Conservation (phyloP, 495 filamentous ascomycete genomes). For the Aspergillus ellipticus region DNA sequence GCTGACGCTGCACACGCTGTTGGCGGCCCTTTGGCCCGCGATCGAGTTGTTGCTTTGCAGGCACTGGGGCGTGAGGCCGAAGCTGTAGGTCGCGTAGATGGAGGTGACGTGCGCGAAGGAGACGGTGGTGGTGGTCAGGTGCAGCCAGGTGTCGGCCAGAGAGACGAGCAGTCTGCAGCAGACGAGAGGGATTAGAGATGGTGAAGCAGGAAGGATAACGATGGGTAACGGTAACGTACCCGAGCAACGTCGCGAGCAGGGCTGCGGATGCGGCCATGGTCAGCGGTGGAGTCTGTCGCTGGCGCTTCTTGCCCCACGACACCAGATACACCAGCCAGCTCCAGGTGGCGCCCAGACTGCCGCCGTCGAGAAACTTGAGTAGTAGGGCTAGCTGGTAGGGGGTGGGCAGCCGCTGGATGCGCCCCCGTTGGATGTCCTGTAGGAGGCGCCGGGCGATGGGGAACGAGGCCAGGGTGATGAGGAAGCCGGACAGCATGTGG, state of each 20-base stretch:
- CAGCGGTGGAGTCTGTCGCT: not conserved
- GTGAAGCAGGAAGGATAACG: not conserved
- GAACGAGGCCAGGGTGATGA: not conserved
- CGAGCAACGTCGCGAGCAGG: not conserved
- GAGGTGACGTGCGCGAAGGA: not conserved
- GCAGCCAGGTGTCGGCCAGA: not conserved
- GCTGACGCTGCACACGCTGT: not conserved
- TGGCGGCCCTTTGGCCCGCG: not conserved
- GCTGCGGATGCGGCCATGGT: not conserved
- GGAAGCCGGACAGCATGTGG: not conserved
- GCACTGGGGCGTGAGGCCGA: not conserved
- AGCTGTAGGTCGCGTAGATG: not conserved
- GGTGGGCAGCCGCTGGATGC: not conserved
- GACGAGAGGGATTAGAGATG: not conserved
- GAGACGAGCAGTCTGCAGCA: not conserved
- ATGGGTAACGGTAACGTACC: not conserved
- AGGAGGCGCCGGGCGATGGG: not conserved
- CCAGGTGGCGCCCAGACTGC: not conserved
- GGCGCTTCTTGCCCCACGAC: not conserved
- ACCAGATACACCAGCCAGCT: not conserved
- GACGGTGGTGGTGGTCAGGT: not conserved
- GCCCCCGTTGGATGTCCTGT: not conserved
- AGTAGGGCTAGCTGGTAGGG: not conserved
- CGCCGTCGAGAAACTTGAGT: not conserved
- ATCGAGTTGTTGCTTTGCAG: not conserved